Evolutionary conservation across 768 basidiomycete species (phyloP).

Genomic region (Leccinum variicolor): DNA sequence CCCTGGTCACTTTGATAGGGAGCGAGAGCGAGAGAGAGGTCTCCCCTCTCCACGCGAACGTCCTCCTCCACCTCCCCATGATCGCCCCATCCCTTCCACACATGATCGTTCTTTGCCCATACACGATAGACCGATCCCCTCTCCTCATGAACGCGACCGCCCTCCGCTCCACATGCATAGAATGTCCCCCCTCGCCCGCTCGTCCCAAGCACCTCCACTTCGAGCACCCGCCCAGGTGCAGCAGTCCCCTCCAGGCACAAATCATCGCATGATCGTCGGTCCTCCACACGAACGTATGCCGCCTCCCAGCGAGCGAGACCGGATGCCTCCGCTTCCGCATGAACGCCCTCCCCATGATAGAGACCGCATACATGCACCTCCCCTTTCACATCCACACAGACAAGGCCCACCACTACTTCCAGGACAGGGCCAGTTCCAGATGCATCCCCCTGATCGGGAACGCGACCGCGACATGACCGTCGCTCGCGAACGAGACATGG

Average conservation of each 20-base stretch:
- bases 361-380: slow-evolving; percentile 28
- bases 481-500: slow-evolving; percentile 22
- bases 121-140: slow-evolving; percentile 20
- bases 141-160: slow-evolving; percentile 27
- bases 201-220: slow-evolving; percentile 15
- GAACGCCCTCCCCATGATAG: slow-evolving; percentile 22
- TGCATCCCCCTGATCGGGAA: slow-evolving; percentile 28
- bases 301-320: slow-evolving; percentile 22
- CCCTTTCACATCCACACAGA: slow-evolving; percentile 20
- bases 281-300: slow-evolving; percentile 25
- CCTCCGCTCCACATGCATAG: slow-evolving; percentile 20
- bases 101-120: slow-evolving; percentile 22
- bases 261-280: slow-evolving; percentile 18
- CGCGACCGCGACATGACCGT: slow-evolving; percentile 20
- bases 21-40: slow-evolving; percentile 23
- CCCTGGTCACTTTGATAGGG: slow-evolving; percentile 23
- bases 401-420: slow-evolving; percentile 20
- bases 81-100: slow-evolving; percentile 17
- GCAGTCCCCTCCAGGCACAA: slow-evolving; percentile 24
- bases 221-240: slow-evolving; percentile 15
- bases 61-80: slow-evolving; percentile 18
- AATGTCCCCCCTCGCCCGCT: slow-evolving; percentile 20
- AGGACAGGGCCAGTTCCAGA: slow-evolving; percentile 31
- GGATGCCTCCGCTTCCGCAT: slow-evolving; percentile 22
- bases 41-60: slow-evolving; percentile 26